phyloP scores from a whole-genome alignment of 164 flowering plant genomes.

The Taxillus chinensis region DNA sequence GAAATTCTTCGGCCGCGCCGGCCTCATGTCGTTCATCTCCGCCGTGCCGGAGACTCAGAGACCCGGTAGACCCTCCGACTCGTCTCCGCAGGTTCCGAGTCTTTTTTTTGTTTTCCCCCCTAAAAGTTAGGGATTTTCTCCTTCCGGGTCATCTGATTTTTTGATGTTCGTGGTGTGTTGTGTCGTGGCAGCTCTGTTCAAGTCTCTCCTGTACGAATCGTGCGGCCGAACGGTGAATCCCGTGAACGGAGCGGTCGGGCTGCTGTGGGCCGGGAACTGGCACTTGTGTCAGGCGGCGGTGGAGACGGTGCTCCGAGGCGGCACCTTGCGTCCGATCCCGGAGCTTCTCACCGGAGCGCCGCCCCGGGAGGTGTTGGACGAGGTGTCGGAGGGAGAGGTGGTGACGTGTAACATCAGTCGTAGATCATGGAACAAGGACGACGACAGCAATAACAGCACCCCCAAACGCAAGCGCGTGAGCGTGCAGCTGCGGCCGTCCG shows the following conservation, averaged over 20 bases:
- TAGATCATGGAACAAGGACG: constrained; percentile 5
- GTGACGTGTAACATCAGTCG: constrained; percentile 12
- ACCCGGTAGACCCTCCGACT: constrained; percentile 25
- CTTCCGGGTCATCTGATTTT: constrained; percentile 16
- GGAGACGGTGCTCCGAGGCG: constrained; percentile 2
- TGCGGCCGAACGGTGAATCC: constrained; percentile 6
- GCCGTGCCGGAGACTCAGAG: constrained; percentile 42
- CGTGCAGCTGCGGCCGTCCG: constrained; percentile 12
- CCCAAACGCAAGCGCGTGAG: constrained; percentile 16
- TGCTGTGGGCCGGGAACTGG: constrained; percentile 3
- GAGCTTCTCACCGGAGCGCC: not conserved
- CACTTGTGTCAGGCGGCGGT: constrained; percentile 6
- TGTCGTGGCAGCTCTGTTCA: constrained; percentile 2
- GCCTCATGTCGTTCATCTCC: constrained; percentile 58
- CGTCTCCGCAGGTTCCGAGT: not conserved
- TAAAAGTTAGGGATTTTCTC: not conserved
- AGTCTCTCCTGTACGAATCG: constrained; percentile 3
- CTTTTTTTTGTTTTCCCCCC: not conserved
- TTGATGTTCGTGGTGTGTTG: constrained; percentile 22
- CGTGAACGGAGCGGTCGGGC: constrained; percentile 2
- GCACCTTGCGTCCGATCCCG: not conserved
- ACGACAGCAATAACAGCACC: constrained; percentile 10
- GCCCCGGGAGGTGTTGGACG: constrained; percentile 13
- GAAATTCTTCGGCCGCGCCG: constrained; percentile 67
- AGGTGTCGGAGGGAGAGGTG: constrained; percentile 21